Percentiles rank a stretch among this genome's conserved stretches.
Conservation (phyloP, 768 basidiomycete species). For the Amanita brunnescens region DNA sequence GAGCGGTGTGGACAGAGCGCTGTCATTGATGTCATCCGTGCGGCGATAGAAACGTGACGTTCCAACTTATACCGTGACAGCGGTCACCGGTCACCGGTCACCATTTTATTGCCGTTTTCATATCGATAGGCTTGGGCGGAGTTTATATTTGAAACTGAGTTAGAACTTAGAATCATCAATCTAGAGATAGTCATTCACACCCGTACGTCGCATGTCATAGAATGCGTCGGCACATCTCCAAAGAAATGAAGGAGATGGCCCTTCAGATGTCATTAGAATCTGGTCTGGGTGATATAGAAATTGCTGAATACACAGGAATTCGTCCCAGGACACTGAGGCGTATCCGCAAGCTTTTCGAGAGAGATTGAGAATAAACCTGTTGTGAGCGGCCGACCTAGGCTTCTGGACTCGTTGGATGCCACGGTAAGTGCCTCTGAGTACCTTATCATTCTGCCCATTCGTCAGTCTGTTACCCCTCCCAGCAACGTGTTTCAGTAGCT, state of each 20-base stretch:
- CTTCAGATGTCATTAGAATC: constrained; percentile 8
- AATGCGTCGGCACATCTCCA: constrained; percentile 9
- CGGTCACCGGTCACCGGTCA: too few relatives aligned
- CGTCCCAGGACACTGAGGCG: constrained; percentile 2
- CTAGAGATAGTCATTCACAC: not conserved
- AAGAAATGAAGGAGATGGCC: constrained; percentile 7
- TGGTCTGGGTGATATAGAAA: constrained; percentile 1
- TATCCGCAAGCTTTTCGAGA: constrained; percentile 1
- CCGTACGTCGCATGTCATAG: not conserved
- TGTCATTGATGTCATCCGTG: too few relatives aligned
- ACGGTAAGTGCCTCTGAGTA: too few relatives aligned
- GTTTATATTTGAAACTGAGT: not conserved
- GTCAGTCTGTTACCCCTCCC: too few relatives aligned
- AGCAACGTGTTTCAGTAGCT: too few relatives aligned
- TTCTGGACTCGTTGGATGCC: too few relatives aligned
- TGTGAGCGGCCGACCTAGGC: too few relatives aligned
- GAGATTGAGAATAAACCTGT: not conserved
- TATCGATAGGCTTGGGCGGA: not conserved
- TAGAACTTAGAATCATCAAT: too few relatives aligned
- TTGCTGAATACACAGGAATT: constrained; percentile 1
- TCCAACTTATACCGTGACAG: too few relatives aligned
- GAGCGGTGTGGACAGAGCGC: too few relatives aligned
- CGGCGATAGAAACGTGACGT: too few relatives aligned
- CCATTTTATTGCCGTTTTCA: too few relatives aligned
- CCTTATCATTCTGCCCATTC: constrained; percentile 1